Percentiles rank a stretch among this genome's conserved stretches.
Conservation (phyloP, 768 basidiomycete species). For the Kwoniella newhampshirensis region DNA sequence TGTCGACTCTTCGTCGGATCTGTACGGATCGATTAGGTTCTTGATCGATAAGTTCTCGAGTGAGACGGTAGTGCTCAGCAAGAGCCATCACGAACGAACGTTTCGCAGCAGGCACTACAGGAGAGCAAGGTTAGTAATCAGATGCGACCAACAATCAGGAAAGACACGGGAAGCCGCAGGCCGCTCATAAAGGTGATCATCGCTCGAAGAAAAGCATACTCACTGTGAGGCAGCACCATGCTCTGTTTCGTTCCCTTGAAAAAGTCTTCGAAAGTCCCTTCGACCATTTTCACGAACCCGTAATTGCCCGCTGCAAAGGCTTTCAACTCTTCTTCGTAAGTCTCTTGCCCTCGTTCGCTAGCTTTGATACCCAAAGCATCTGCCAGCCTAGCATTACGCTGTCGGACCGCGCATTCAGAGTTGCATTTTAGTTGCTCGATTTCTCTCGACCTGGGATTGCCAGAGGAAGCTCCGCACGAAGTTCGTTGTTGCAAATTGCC, state of each 20-base stretch:
- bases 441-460: slow-evolving; percentile 58
- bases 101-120: slow-evolving; percentile 72
- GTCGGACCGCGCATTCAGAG: slow-evolving; percentile 76
- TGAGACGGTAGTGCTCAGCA: slow-evolving; percentile 75
- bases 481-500: slow-evolving; percentile 74
- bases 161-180: slow-evolving; percentile 3
- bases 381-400: slow-evolving; percentile 82
- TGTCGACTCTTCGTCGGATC: slow-evolving; percentile 76
- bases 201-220: too few relatives aligned
- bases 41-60: slow-evolving; percentile 82
- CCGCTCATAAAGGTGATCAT: not conserved
- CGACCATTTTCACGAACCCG: slow-evolving; percentile 71
- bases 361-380: slow-evolving; percentile 82
- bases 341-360: slow-evolving; percentile 52
- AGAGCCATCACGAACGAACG: slow-evolving; percentile 74
- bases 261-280: slow-evolving; percentile 78
- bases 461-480: slow-evolving; percentile 65
- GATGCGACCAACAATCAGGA: not conserved
- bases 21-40: slow-evolving; percentile 81
- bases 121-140: slow-evolving; percentile 25
- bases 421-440: slow-evolving; percentile 67
- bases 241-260: slow-evolving; percentile 43
- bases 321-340: slow-evolving; percentile 66
- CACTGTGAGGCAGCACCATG: slow-evolving; percentile 35
- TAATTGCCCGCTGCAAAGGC: slow-evolving; percentile 63